Conservation (phyloP, 108 stramenopile species). For the Mediolabrus comicus region DNA sequence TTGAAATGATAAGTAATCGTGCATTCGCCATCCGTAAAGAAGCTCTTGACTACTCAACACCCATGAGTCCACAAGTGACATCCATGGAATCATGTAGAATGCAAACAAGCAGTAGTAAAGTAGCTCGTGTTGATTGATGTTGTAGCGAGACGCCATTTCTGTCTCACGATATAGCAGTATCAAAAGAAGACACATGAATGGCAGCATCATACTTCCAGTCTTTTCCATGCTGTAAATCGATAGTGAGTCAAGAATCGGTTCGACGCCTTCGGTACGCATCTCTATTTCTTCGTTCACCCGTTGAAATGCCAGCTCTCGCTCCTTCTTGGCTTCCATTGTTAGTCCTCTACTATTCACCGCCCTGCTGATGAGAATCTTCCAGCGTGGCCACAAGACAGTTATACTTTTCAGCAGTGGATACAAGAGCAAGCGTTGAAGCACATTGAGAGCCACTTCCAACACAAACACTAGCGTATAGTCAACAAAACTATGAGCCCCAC, state of each 20-base stretch:
- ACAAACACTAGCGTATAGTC: conserved; percentile 76
- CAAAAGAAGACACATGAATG: conserved; percentile 62
- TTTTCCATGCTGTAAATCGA: conserved; percentile 66
- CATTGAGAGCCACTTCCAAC: conserved; percentile 55
- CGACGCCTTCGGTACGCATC: conserved; percentile 75
- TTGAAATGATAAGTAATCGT: conserved; percentile 88
- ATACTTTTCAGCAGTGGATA: conserved; percentile 65
- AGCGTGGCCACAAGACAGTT: conserved; percentile 61
- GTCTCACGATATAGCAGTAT: conserved; percentile 60
- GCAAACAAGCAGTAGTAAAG: conserved; percentile 82
- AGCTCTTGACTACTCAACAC: conserved; percentile 85
- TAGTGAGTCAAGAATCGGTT: conserved; percentile 74
- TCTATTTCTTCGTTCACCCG: conserved; percentile 83
- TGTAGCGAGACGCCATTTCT: conserved; percentile 68
- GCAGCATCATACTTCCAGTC: conserved; percentile 47
- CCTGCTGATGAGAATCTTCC: conserved; percentile 58
- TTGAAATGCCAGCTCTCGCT: conserved; percentile 69
- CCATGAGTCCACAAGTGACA: conserved; percentile 70
- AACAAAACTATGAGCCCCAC: conserved; percentile 78
- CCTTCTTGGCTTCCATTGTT: conserved; percentile 65
- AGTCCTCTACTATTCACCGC: conserved; percentile 49
- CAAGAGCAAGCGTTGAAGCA: conserved; percentile 71
- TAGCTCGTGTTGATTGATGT: conserved; percentile 74
- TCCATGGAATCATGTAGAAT: conserved; percentile 58
- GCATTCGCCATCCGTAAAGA: conserved; percentile 83